Evolutionary conservation across 2,329 filamentous ascomycete genomes (phyloP), one percentile per base, ranked within the genome.

Genomic region (Hirsutella minnesotensis): DNA sequence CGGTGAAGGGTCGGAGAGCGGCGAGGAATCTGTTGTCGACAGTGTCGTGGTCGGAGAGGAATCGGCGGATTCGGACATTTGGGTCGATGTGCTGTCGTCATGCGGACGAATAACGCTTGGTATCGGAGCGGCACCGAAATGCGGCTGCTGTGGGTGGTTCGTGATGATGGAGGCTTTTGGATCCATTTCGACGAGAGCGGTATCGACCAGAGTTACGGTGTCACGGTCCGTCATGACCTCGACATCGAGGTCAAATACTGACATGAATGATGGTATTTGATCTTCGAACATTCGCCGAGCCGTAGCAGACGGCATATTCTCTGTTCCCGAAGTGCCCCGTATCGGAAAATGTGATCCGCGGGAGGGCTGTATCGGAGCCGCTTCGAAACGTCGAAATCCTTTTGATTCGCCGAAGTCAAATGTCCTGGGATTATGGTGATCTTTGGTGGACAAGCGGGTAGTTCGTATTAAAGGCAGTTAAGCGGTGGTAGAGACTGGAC

Each of bases 11-110:
- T 96, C 90, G 24, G 89, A 89, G 39, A 92, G 73, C 24, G 87
- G 86, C 9, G 87, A 90, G 5, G 89, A 94, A 64, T 95, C 90
- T 49, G 90, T 86, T 18, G 87, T 95, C 5, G 88, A 95, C 40
- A 92, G 77, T 2, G 90, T 95, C 3, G 89, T 95, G 8, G 90
- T 96, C 1, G 92, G 92, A 9, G 90, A 96, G 19, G 90, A 95
- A 56, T 95, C 89, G 35, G 86, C 86, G 1, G 92, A 96, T 49
- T 86, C 86, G 15, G 84, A 86, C 43, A 74, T 74, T 49, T 83
- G 81, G 3, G 83, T 86, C 8, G 82, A 89, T n/a, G 78, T 82
- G 65, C 83, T 87, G 57, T 86, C 77, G 58, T 79, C 74, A 59
- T 86, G 83, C 56, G 81, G 79, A 63, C 87, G 84, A 49, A 68